These are phyloP conservation scores for Scytalidium lignicola DNA, from an alignment of 2,329 filamentous ascomycete genomes.

Conservation along the genomic window DNA sequence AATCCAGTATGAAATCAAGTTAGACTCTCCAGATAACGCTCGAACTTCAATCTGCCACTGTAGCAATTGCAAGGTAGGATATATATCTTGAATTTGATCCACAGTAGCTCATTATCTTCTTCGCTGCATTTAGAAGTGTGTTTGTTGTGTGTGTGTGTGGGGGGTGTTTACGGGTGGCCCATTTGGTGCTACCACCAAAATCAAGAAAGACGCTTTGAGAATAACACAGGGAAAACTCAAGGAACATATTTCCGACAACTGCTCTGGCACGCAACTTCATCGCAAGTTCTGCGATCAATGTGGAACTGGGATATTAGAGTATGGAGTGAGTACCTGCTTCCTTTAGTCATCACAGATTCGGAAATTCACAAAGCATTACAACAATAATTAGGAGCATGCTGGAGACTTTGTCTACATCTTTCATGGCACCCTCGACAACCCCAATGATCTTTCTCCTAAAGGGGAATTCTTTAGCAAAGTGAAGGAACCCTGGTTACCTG, in stretches of 20 bases:
- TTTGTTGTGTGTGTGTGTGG: no score
- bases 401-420: conserved; percentile 40
- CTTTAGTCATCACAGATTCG: no score
- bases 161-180: conserved; percentile 42
- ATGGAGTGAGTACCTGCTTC: conserved; percentile 34
- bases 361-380: conserved; percentile 12
- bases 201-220: conserved; percentile 38
- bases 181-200: conserved; percentile 47
- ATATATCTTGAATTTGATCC: conserved; percentile 2
- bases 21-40: conserved; percentile 40
- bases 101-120: background rate
- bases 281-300: conserved; percentile 49
- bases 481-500: conserved; percentile 45
- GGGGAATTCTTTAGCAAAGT: conserved; percentile 50
- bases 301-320: conserved; percentile 46
- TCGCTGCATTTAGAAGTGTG: no score
- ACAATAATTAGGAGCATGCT: conserved; percentile 33
- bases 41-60: conserved; percentile 49
- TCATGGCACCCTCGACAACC: conserved; percentile 45
- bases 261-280: conserved; percentile 38
- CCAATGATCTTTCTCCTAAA: conserved; percentile 43
- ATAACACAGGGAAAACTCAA: conserved; percentile 35
- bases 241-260: conserved; percentile 44
- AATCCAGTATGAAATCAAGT: conserved; percentile 39
- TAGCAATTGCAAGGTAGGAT: conserved; percentile 41